phyloP scores from a whole-genome alignment of 1,139 yeast species.

The Magnusiomyces starmeri region DNA sequence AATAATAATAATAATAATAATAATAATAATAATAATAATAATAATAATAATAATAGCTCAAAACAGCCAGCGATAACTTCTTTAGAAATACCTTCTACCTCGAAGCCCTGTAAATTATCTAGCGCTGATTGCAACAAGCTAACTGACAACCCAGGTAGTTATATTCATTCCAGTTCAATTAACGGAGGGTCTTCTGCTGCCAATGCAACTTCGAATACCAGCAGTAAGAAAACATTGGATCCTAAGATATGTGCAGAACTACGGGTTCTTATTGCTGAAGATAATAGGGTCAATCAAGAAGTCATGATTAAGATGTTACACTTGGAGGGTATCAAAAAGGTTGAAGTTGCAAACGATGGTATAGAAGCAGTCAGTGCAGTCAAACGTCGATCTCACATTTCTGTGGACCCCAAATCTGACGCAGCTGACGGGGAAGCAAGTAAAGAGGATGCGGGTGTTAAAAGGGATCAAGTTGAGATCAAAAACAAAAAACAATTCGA shows the following conservation, averaged over 20 bases:
- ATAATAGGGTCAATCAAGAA: slow-evolving; percentile 87
- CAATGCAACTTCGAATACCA: neutral
- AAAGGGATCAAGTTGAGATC: neutral
- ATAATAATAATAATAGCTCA: neutral
- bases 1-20: too few relatives aligned
- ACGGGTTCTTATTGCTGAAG: slow-evolving; percentile 83
- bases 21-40: neutral
- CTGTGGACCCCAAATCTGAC: slow-evolving; percentile 44
- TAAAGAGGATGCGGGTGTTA: neutral
- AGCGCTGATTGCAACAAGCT: too few relatives aligned
- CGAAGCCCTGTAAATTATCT: too few relatives aligned
- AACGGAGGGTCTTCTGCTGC: too few relatives aligned
- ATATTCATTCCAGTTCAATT: too few relatives aligned
- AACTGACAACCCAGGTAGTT: too few relatives aligned
- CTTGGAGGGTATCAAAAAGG: slow-evolving; percentile 68
- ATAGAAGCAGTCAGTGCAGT: slow-evolving; percentile 73
- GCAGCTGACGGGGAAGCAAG: slow-evolving; percentile 37
- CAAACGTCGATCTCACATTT: neutral
- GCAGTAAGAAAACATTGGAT: slow-evolving; percentile 1
- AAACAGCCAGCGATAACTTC: neutral
- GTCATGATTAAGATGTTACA: slow-evolving; percentile 84
- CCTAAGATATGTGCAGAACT: slow-evolving; percentile 38
- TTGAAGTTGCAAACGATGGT: slow-evolving; percentile 85
- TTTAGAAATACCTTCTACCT: neutral
- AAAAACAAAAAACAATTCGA: slow-evolving; percentile 42